Evolutionary conservation across 2,329 filamentous ascomycete genomes (phyloP), one percentile per base, ranked within the genome.

Genomic region (Xylariomycetidae sp.): DNA sequence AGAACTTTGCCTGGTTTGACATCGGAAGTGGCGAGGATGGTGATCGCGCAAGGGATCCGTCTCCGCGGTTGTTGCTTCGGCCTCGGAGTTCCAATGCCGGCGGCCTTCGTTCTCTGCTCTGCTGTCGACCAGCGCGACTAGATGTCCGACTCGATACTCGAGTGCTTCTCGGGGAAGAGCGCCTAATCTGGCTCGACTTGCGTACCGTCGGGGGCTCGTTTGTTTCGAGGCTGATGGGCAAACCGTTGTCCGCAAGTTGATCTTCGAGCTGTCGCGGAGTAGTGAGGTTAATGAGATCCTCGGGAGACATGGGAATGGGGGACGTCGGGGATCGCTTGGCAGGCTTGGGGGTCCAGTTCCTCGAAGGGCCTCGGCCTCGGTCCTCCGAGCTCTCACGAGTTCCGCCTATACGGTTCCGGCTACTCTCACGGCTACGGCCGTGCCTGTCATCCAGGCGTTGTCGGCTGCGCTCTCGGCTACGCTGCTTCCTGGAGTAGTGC

Each of bases 301-400:
- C 86, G 0, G 88, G 88, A 3, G 89, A 94, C 89, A 95, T 95
- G 3, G 89, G 87, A 2, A 95, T 74, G 0, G 90, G 90, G 0
- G 90, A 95, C 2, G 87, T 93, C 1, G 90, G 90, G 1, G 90
- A 95, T 15, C 85, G 74, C 60, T 95, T 94, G 10, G 79, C 76
- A 13, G 83, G 76, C 52, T 79, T 82, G 42, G 82, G 62, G 37
- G 70, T 63, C 40, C 56, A 87, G 43, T 79, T 82, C 15, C 81
- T 74, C 27, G 74, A 70, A 10, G 72, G 65, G 16, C 71, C 72
- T 41, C 85, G 74, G 14, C 84, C 85, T 37, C 85, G 78, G 25
- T 83, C 82, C 44, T 82, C 75, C 0, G 85, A 87, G 9, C 59
- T 57, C 13, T 85, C 81, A 15, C 79, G 70, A 9, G 68, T 63